phyloP scores from a whole-genome alignment of 2,329 filamentous ascomycete genomes.

The Simplicillium sp. region DNA sequence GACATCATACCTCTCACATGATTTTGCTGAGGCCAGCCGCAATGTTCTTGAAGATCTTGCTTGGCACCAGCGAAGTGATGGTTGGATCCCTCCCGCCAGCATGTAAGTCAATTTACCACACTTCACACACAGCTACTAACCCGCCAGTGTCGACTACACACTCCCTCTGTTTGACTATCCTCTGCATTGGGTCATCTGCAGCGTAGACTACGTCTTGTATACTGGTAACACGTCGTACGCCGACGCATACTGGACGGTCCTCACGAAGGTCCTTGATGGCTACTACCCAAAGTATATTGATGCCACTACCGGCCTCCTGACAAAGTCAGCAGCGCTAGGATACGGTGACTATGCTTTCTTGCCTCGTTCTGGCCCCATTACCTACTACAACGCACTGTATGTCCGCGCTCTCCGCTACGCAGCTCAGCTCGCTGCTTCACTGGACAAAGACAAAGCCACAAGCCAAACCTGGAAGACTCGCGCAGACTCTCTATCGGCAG shows the following conservation, averaged over 20 bases:
- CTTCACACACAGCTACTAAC: neutral
- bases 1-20: slow-evolving; percentile 37
- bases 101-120: slow-evolving; percentile 24
- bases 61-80: slow-evolving; percentile 36
- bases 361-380: slow-evolving; percentile 33
- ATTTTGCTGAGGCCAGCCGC: slow-evolving; percentile 25
- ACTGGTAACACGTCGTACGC: slow-evolving; percentile 34
- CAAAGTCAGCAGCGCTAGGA: slow-evolving; percentile 23
- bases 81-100: slow-evolving; percentile 44
- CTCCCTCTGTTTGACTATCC: slow-evolving; percentile 42
- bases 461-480: slow-evolving; percentile 28
- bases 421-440: slow-evolving; percentile 27
- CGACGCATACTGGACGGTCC: slow-evolving; percentile 27
- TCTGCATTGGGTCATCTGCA: slow-evolving; percentile 41
- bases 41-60: slow-evolving; percentile 41
- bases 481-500: slow-evolving; percentile 21
- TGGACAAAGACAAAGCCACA: slow-evolving; percentile 17
- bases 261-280: slow-evolving; percentile 30
- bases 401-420: slow-evolving; percentile 34
- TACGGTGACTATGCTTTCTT: slow-evolving; percentile 45
- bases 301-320: slow-evolving; percentile 25
- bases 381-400: slow-evolving; percentile 44
- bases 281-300: slow-evolving; percentile 36
- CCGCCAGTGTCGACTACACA: slow-evolving; percentile 22
- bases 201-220: slow-evolving; percentile 38